A percentile compares a stretch with the other conserved stretches of the same genome.
Conservation (phyloP, 1,284 basidiomycete genomes). For the Violaceomyces palustris region DNA sequence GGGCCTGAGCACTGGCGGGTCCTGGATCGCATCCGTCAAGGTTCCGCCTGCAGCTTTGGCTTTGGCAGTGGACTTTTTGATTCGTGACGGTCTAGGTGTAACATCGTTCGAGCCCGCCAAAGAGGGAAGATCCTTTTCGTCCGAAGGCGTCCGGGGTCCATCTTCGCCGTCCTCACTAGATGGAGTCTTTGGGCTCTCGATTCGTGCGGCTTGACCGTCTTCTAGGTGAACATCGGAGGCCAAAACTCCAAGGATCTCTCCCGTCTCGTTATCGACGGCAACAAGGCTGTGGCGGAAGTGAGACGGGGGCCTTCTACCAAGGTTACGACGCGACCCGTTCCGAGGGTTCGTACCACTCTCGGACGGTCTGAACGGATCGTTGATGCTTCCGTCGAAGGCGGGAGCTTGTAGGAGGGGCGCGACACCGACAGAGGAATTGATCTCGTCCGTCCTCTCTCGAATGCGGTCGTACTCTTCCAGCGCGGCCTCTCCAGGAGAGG, state of each 20-base stretch:
- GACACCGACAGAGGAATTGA: background rate
- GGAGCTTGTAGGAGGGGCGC: background rate
- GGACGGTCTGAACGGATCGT: background rate
- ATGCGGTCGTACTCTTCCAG: background rate
- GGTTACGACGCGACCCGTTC: background rate
- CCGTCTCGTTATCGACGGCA: slow-evolving; percentile 37
- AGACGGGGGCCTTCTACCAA: background rate
- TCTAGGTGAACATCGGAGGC: slow-evolving; percentile 25
- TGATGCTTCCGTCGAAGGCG: background rate
- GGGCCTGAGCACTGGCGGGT: slow-evolving; percentile 5
- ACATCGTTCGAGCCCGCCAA: background rate
- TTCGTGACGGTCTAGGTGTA: too few relatives aligned
- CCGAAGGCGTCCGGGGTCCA: slow-evolving; percentile 7
- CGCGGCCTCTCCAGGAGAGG: background rate
- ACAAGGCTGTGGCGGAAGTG: slow-evolving; percentile 35
- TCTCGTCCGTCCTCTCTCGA: background rate
- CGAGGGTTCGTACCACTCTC: background rate
- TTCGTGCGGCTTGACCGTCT: background rate
- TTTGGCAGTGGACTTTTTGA: too few relatives aligned
- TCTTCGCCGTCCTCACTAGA: slow-evolving; percentile 5
- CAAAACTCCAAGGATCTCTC: slow-evolving; percentile 30
- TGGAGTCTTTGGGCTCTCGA: background rate
- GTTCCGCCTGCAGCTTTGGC: background rate
- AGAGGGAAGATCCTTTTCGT: slow-evolving; percentile 2
- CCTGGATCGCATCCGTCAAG: background rate